Evolutionary conservation across 1,139 yeast genomes (phyloP).

Genomic region (Protomyces arabidopsidicola): DNA sequence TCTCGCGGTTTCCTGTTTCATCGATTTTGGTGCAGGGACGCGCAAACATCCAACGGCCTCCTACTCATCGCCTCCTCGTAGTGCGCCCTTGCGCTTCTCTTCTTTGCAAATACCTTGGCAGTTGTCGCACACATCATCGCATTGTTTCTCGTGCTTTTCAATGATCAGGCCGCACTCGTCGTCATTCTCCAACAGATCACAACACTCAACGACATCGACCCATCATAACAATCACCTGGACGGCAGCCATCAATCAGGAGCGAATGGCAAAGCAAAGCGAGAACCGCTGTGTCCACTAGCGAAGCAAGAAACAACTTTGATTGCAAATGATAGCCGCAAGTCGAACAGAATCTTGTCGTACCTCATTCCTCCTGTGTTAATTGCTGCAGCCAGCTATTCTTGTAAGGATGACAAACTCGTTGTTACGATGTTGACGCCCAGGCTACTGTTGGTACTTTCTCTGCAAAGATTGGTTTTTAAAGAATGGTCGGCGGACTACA

Average conservation of each 20-base stretch:
- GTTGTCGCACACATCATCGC: too few relatives aligned
- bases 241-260: background rate
- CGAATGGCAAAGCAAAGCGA: background rate
- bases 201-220: background rate
- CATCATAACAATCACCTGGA: background rate
- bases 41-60: too few relatives aligned
- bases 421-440: background rate
- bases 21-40: too few relatives aligned
- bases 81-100: too few relatives aligned
- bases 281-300: background rate
- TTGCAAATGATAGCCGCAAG: slow-evolving; percentile 15
- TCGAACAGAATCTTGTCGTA: slow-evolving; percentile 24
- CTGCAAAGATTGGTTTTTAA: slow-evolving; percentile 17
- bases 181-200: background rate
- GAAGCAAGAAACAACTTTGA: background rate
- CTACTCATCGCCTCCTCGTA: too few relatives aligned
- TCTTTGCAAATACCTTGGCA: too few relatives aligned
- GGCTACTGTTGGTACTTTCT: slow-evolving; percentile 17
- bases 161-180: background rate
- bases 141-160: background rate
- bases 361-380: slow-evolving; percentile 27
- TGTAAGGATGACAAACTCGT: background rate
- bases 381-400: slow-evolving; percentile 18
- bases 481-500: slow-evolving; percentile 12
- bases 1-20: too few relatives aligned